Percentiles rank a stretch among this genome's conserved stretches.
Conservation (phyloP, 331 rosid genomes). For the Cydonia oblonga region DNA sequence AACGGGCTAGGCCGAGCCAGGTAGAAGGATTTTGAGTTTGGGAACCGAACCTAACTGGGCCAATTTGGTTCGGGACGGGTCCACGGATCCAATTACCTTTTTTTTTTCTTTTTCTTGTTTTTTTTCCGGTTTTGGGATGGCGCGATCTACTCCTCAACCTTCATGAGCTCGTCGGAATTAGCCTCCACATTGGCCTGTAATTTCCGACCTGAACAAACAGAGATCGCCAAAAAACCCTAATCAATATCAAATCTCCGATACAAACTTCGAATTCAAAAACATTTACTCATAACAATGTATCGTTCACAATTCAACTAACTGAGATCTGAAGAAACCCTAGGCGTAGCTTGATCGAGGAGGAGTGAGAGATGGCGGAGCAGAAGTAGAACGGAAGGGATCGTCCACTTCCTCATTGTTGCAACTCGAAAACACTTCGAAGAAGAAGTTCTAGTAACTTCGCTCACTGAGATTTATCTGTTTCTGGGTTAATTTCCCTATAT, state of each 20-base stretch:
- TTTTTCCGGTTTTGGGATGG: not conserved
- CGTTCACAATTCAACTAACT: not conserved
- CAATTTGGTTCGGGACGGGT: too few species aligned
- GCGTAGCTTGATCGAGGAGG: slow-evolving; percentile 77
- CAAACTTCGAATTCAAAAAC: not conserved
- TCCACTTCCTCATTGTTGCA: slow-evolving; percentile 91
- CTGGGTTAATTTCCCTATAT: not conserved
- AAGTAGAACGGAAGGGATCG: slow-evolving; percentile 72
- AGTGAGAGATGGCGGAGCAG: slow-evolving; percentile 60
- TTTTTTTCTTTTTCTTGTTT: too few species aligned
- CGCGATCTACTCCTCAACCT: slow-evolving; percentile 93
- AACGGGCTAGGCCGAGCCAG: too few species aligned
- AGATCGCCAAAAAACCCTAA: not conserved
- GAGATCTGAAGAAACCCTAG: not conserved
- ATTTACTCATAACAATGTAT: not conserved
- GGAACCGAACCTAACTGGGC: too few species aligned
- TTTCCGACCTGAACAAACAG: slow-evolving; percentile 42
- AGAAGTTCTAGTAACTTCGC: slow-evolving; percentile 47
- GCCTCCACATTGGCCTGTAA: slow-evolving; percentile 78
- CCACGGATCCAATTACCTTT: too few species aligned
- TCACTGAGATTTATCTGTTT: not conserved
- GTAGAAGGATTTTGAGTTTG: too few species aligned
- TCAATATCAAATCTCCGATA: not conserved
- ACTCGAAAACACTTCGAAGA: not conserved
- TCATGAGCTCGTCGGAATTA: slow-evolving; percentile 56